A percentile compares a stretch with the other conserved stretches of the same genome.
phyloP scores from a whole-genome alignment of 208 protist species.

The Strigomonas galati region DNA sequence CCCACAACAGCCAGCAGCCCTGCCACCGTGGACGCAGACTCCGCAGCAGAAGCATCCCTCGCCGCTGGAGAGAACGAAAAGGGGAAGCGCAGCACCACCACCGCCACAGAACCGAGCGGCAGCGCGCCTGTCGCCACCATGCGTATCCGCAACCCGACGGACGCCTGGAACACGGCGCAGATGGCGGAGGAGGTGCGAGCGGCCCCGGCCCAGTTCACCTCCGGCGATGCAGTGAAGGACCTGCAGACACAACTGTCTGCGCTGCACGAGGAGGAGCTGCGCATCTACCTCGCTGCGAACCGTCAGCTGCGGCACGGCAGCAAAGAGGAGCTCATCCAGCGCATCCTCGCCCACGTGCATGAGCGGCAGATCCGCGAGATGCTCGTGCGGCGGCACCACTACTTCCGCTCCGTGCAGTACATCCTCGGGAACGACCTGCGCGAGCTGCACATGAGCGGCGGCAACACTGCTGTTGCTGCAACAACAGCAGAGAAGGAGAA shows the following conservation, averaged over 20 bases:
- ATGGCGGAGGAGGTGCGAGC: constrained; percentile 56
- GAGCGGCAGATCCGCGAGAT: constrained; percentile 67
- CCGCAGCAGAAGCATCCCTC: neutral
- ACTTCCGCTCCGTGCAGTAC: constrained; percentile 81
- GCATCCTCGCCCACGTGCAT: constrained; percentile 55
- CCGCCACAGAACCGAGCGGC: neutral
- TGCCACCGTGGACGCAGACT: neutral
- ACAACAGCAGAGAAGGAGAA: too few species aligned
- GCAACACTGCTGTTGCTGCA: neutral
- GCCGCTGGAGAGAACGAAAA: neutral
- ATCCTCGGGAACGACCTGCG: constrained; percentile 71
- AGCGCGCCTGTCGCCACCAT: constrained; percentile 46
- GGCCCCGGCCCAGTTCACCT: constrained; percentile 16
- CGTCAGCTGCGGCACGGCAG: constrained; percentile 83
- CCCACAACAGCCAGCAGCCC: neutral
- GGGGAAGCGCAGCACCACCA: too few species aligned
- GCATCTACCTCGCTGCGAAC: constrained; percentile 82
- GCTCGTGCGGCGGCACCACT: constrained; percentile 73
- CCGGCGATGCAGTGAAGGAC: constrained; percentile 26
- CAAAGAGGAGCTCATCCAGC: constrained; percentile 63
- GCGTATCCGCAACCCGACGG: constrained; percentile 78
- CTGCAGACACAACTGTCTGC: constrained; percentile 41
- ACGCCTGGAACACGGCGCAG: constrained; percentile 72
- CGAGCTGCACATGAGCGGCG: constrained; percentile 29
- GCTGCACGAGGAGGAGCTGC: constrained; percentile 87